These are phyloP conservation scores for Lipomyces sp. DNA, from an alignment of 805 yeast genomes.

Conservation along the genomic window DNA sequence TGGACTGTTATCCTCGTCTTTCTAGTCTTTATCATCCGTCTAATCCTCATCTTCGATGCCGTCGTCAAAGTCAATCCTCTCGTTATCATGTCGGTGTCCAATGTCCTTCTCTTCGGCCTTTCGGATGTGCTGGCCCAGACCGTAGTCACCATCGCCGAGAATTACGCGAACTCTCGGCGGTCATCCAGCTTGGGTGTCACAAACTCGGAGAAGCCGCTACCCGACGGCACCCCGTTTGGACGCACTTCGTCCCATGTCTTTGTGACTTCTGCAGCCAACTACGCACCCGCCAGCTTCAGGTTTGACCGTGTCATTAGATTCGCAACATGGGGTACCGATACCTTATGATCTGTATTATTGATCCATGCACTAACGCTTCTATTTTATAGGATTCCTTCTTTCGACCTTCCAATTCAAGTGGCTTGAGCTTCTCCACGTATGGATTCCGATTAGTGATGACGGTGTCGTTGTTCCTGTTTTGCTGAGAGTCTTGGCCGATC, in stretches of 20 bases:
- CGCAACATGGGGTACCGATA: slow-evolving; percentile 66
- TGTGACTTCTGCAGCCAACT: slow-evolving; percentile 24
- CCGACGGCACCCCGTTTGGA: slow-evolving; percentile 41
- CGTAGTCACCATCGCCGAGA: slow-evolving; percentile 50
- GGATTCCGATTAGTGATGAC: slow-evolving; percentile 66
- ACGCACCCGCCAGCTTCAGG: slow-evolving; percentile 19
- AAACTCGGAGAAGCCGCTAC: slow-evolving; percentile 38
- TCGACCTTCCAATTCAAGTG: slow-evolving; percentile 86
- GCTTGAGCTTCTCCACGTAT: slow-evolving; percentile 79
- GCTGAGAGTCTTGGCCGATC: slow-evolving; percentile 88
- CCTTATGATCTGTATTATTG: neutral
- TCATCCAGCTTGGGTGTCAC: slow-evolving; percentile 23
- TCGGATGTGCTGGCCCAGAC: slow-evolving; percentile 91
- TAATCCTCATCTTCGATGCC: slow-evolving; percentile 43
- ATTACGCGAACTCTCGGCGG: slow-evolving; percentile 36
- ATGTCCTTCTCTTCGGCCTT: slow-evolving; percentile 80
- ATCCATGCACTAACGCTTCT: neutral
- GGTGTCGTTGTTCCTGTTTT: slow-evolving; percentile 77
- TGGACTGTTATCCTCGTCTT: slow-evolving; percentile 45
- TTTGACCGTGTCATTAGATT: slow-evolving; percentile 55
- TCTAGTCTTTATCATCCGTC: slow-evolving; percentile 43
- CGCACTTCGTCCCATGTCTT: slow-evolving; percentile 31
- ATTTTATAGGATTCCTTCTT: slow-evolving; percentile 58
- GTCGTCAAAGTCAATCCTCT: slow-evolving; percentile 66
- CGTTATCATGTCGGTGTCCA: slow-evolving; percentile 79